Base-by-base conservation (phyloP, 2,329 filamentous ascomycete genomes). In the Aspergillus phoenicis region DNA sequence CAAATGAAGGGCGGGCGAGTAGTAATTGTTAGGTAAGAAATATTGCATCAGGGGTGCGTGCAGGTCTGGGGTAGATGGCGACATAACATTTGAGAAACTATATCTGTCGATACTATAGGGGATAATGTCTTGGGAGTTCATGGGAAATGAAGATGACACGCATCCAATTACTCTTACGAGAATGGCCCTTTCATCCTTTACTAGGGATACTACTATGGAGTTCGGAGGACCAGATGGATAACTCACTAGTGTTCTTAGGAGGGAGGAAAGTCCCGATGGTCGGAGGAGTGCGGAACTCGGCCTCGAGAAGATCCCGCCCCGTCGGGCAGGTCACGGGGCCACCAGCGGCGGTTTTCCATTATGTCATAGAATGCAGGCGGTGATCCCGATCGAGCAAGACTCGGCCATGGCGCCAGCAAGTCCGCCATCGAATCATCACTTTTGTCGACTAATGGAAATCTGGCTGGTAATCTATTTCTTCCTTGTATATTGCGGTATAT, bases 351-450 rank as follows among this genome's bases (percentile, higher is more conserved):
- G 59, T 60, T 66, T 67, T 65, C 51, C 62, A 68, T 68, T 68
- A 68, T 66, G 66, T 68, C 66, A 68, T 64, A 68, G 58, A 66
- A 68, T 62, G 60, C 62, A 56, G 56, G 58, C 56, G 58, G 58
- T 57, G 62, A 66, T 63, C 64, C 54, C 53, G 41, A 55, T 51
- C 52, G 26, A 49, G 28, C 47, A 51, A 57, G 38, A 33, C 24
- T n/a, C 38, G 57, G 41, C 48, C 24, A 55, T 39, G 51, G 47
- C 56, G 22, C 28, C 36, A 45, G 26, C 17, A 56, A 45, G 39
- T 17, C 17, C 52, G 36, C 26, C 43, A 38, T 52, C 53, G 36
- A 56, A 56, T 56, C 53, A 56, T 33, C 36, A 26, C 53, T 28
- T 56, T 56, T 41, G 30, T 45, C 41, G 41, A 30, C 53, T 56